A percentile compares a stretch with the other conserved stretches of the same genome.
Conservation (phyloP, 257 asterid genomes). For the Catharanthus roseus region DNA sequence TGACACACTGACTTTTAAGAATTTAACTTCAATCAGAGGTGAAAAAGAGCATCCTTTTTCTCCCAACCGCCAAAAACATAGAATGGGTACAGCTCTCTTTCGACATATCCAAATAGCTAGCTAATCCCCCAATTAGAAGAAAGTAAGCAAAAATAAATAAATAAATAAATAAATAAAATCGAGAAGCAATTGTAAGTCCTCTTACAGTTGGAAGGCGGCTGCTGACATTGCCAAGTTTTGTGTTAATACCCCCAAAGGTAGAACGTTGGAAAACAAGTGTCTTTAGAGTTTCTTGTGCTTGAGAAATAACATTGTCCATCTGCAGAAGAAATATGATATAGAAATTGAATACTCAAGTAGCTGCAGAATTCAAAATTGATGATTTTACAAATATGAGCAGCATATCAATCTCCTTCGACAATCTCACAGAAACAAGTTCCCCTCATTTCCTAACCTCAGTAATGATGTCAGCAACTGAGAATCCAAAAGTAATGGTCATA, state of each 20-base stretch:
- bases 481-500: neutral
- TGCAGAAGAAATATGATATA: constrained; percentile 27
- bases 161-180: too few relatives aligned
- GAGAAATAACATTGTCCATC: constrained; percentile 91
- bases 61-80: neutral
- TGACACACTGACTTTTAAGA: neutral
- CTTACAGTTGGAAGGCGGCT: constrained; percentile 95
- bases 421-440: neutral
- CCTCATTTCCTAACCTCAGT: neutral
- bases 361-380: neutral
- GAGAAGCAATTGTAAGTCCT: neutral
- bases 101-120: neutral
- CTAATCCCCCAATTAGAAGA: neutral
- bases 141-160: too few relatives aligned
- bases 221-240: constrained; percentile 88
- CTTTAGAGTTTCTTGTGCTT: constrained; percentile 92
- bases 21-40: neutral
- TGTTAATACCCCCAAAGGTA: constrained; percentile 82
- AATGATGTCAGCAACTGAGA: neutral
- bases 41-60: neutral
- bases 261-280: constrained; percentile 84
- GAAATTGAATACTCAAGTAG: constrained; percentile 10
- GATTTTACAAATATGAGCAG: neutral
- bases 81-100: neutral
- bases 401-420: neutral